Base-by-base conservation (phyloP, 768 basidiomycete species). In the Solioccasus polychromus region DNA sequence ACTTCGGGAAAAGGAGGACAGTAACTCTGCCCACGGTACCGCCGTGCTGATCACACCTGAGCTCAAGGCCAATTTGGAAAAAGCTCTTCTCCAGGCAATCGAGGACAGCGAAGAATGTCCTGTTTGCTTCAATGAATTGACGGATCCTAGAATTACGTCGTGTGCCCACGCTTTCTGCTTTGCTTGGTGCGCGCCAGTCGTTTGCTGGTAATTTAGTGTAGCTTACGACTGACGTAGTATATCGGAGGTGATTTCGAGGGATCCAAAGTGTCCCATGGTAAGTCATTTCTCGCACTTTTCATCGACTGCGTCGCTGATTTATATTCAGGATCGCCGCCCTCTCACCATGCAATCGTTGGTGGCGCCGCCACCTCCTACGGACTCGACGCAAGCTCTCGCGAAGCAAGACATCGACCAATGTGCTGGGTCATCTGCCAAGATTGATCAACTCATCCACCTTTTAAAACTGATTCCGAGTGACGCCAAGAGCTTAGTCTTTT, bases 71-170 rank as follows among this genome's bases (percentile, higher is more conserved):
- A 75, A 75, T 19, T 65, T 92, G 26, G 85, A 88, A 58, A 63
- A 55, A 19, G 51, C 76, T 4, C 74, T 92, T 35, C 72, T 75
- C 10, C 77, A 83, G 57, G 79, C 79, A 0, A 80, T 90, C 29
- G 89, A 91, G 57, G 88, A 92, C 52, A 82, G 72, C 42, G 85
- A 90, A 68, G 89, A 92, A 61, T 92, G 89, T 58, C 86, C 88
- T 1, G 72, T 90, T 41, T 90, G 88, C 55, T 83, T 88, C 48
- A 64, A 66, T 45, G 63, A 79, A 17, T 53, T 85, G 8, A 72
- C 66, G 14, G 80, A 89, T 24, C 78, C 87, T 3, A 72, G 85
- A 36, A 89, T 92, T 47, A 89, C 88, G 0, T 68, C 71, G 37
- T 92, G 89, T 58, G 63, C 79, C 3, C 89, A 92, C 57, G 68